Conservation (phyloP, 2,329 filamentous ascomycete species). For the Colletotrichum tropicicola region DNA sequence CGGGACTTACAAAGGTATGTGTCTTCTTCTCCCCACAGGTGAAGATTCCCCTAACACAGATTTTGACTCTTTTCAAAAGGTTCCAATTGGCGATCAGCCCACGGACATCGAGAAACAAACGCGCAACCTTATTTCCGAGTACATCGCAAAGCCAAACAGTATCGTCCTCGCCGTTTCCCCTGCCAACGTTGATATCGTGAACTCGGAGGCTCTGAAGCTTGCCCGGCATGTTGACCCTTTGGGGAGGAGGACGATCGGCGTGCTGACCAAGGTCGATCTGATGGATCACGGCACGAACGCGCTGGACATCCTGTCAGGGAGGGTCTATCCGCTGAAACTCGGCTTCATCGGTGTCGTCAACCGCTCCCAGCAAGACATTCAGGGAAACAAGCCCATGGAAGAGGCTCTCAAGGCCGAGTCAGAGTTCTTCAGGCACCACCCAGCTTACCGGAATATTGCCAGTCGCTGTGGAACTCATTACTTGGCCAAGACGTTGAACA, state of each 20-base stretch:
- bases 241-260: conserved; percentile 93
- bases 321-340: conserved; percentile 95
- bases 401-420: conserved; percentile 89
- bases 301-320: conserved; percentile 94
- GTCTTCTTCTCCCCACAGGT: background rate
- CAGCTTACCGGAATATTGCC: conserved; percentile 96
- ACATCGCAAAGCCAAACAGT: conserved; percentile 98
- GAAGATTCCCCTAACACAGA: too few species aligned
- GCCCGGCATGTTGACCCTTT: conserved; percentile 96
- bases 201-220: conserved; percentile 96
- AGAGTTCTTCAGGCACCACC: conserved; percentile 97
- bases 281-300: conserved; percentile 99
- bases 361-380: conserved; percentile 97
- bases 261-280: conserved; percentile 94
- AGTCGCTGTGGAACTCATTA: conserved; percentile 93
- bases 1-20: conserved; percentile 89
- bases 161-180: conserved; percentile 97
- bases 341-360: conserved; percentile 99
- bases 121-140: conserved; percentile 93
- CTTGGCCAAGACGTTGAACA: conserved; percentile 92
- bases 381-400: conserved; percentile 92
- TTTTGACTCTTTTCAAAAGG: conserved; percentile 54
- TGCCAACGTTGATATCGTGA: conserved; percentile 97
- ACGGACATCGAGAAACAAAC: conserved; percentile 99
- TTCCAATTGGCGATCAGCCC: conserved; percentile 97